Evolutionary conservation across 768 basidiomycete genomes (phyloP).

Genomic region (Gelatoporia subvermispora): DNA sequence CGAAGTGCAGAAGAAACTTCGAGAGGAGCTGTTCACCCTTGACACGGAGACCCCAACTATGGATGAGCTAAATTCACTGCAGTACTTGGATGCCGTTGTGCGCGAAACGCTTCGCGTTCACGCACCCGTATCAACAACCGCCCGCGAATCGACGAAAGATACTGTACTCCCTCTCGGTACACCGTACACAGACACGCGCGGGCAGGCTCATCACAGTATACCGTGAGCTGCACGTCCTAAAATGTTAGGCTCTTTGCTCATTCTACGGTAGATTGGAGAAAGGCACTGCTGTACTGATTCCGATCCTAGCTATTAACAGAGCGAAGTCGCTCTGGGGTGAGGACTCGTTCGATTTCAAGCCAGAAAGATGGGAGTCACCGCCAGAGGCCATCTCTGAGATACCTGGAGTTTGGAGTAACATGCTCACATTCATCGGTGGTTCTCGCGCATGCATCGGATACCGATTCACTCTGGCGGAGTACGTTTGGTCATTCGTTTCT

Average conservation of each 20-base stretch:
- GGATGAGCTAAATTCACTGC: conserved; percentile 31
- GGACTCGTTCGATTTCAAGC: conserved; percentile 60
- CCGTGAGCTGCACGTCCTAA: conserved; percentile 21
- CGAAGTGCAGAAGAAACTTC: conserved; percentile 29
- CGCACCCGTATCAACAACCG: conserved; percentile 43
- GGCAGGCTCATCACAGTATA: conserved; percentile 13
- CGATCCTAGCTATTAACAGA: conserved; percentile 49
- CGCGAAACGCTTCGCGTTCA: conserved; percentile 52
- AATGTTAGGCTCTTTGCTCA: neutral
- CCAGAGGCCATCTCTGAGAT: conserved; percentile 40
- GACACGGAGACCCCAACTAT: conserved; percentile 24
- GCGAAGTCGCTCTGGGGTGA: conserved; percentile 54
- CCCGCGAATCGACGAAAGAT: conserved; percentile 39
- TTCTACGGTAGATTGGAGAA: conserved; percentile 14
- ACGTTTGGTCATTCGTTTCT: conserved; percentile 12
- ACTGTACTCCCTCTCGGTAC: conserved; percentile 47
- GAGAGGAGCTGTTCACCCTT: conserved; percentile 28
- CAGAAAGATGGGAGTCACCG: conserved; percentile 54
- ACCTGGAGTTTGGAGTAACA: conserved; percentile 53
- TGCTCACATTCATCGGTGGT: conserved; percentile 56
- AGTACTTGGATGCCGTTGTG: conserved; percentile 54
- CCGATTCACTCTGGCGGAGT: conserved; percentile 54
- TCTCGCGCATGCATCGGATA: conserved; percentile 58
- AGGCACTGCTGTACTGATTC: conserved; percentile 36
- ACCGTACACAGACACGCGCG: conserved; percentile 21